Conservation (phyloP, 2,329 filamentous ascomycete species). For the Colletotrichum incanum region DNA sequence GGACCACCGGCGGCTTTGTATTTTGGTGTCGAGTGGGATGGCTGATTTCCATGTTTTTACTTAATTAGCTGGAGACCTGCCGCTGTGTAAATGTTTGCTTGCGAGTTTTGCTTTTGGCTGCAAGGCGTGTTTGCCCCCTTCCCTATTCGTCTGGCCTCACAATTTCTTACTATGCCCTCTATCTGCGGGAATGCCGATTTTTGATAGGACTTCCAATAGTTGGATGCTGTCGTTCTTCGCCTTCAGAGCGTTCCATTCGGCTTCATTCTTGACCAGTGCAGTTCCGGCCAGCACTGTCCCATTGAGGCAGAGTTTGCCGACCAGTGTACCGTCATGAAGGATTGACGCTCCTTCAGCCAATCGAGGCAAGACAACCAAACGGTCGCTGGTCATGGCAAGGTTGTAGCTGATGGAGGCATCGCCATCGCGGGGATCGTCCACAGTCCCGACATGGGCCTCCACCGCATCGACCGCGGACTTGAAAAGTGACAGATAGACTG, state of each 20-base stretch:
- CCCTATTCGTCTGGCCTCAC: not conserved
- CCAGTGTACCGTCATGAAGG: slow-evolving; percentile 49
- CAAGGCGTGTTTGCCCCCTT: slow-evolving; percentile 10
- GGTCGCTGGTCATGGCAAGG: slow-evolving; percentile 69
- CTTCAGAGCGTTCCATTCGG: slow-evolving; percentile 71
- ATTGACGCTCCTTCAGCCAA: slow-evolving; percentile 64
- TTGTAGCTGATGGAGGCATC: slow-evolving; percentile 75
- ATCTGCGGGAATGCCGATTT: slow-evolving; percentile 56
- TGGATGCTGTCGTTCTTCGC: slow-evolving; percentile 10
- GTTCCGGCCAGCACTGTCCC: slow-evolving; percentile 77
- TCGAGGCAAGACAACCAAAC: slow-evolving; percentile 70
- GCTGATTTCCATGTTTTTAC: slow-evolving; percentile 26
- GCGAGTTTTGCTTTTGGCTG: slow-evolving; percentile 1
- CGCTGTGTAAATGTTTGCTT: slow-evolving; percentile 37
- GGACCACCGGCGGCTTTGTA: not conserved
- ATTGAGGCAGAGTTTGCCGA: slow-evolving; percentile 68
- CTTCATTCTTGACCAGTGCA: slow-evolving; percentile 72
- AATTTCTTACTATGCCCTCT: slow-evolving; percentile 22
- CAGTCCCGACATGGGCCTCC: slow-evolving; percentile 36
- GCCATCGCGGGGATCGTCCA: slow-evolving; percentile 50
- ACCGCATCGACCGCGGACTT: slow-evolving; percentile 60
- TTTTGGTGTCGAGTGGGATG: slow-evolving; percentile 14
- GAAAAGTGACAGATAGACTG: slow-evolving; percentile 65
- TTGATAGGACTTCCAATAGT: slow-evolving; percentile 57
- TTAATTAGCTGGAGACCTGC: slow-evolving; percentile 36